Percentiles rank a stretch among this genome's conserved stretches.
Conservation (phyloP, 495 filamentous ascomycete genomes). For the Penicillium odoratum region DNA sequence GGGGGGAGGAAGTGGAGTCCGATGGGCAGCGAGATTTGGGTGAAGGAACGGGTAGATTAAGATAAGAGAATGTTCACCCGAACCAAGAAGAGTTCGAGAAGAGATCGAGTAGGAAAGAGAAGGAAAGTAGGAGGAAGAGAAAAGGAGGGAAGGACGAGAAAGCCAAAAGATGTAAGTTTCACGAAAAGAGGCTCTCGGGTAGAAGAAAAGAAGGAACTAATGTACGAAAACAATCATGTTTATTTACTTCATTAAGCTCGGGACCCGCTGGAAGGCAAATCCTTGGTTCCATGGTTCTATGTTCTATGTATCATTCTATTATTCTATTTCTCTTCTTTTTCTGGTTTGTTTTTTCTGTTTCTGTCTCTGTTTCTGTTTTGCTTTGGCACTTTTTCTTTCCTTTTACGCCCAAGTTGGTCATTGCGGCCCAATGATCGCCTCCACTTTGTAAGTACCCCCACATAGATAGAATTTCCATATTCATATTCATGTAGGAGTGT, state of each 20-base stretch:
- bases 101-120: background rate
- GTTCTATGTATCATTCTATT: background rate
- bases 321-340: background rate
- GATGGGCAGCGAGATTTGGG: conserved; percentile 24
- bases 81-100: background rate
- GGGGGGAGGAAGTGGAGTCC: conserved; percentile 15
- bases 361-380: background rate
- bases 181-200: conserved; percentile 28
- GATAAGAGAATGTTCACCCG: background rate
- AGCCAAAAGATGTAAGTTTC: conserved; percentile 15
- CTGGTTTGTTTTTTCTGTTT: background rate
- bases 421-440: conserved; percentile 32
- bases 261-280: conserved; percentile 9
- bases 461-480: background rate
- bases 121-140: background rate
- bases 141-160: background rate
- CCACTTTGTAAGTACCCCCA: conserved; percentile 7
- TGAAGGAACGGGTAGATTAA: conserved; percentile 5
- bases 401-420: conserved; percentile 19
- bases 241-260: conserved; percentile 7
- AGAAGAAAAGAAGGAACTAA: conserved; percentile 11
- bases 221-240: background rate
- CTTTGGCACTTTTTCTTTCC: too few relatives aligned
- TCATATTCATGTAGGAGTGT: background rate
- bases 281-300: conserved; percentile 8